These are phyloP conservation scores for Dothistroma septosporum DNA, from an alignment of 2,329 filamentous ascomycete genomes.

Conservation along the genomic window DNA sequence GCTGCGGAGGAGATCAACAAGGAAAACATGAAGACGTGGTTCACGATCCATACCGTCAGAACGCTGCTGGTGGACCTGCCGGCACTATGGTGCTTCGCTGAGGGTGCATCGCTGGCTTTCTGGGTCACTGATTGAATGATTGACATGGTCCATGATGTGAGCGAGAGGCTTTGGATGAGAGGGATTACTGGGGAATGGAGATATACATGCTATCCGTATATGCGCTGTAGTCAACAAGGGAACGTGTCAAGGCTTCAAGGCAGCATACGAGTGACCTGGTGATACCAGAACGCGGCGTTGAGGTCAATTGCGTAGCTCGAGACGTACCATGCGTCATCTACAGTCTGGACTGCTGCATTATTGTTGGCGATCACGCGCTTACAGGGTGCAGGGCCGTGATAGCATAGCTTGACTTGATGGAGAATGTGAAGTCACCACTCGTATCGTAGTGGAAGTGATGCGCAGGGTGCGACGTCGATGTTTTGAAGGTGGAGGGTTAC, in stretches of 20 bases:
- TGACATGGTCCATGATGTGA: neutral
- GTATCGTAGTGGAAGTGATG: conserved; percentile 7
- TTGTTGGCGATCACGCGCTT: neutral
- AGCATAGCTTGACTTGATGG: conserved; percentile 46
- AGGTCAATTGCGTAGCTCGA: conserved; percentile 10
- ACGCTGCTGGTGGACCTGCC: conserved; percentile 28
- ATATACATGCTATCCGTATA: neutral
- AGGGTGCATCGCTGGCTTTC: conserved; percentile 25
- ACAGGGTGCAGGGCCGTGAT: conserved; percentile 39
- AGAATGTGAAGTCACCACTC: conserved; percentile 42
- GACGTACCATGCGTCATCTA: conserved; percentile 1
- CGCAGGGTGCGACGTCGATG: neutral
- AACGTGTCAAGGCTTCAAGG: neutral
- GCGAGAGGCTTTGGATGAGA: neutral
- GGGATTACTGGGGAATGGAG: neutral
- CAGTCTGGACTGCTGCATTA: conserved; percentile 2
- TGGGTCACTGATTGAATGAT: conserved; percentile 15
- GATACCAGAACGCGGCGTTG: conserved; percentile 5
- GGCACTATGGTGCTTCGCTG: conserved; percentile 30
- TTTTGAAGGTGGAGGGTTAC: neutral
- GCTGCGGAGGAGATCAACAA: conserved; percentile 23
- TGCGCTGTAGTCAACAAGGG: conserved; percentile 1
- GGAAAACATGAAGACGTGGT: conserved; percentile 28
- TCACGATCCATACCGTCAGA: conserved; percentile 26
- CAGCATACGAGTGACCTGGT: neutral